A percentile compares a stretch with the other conserved stretches of the same genome.
These are phyloP conservation scores for Clarireedia homoeocarpa DNA, from an alignment of 2,329 filamentous ascomycete species.

Conservation along the genomic window DNA sequence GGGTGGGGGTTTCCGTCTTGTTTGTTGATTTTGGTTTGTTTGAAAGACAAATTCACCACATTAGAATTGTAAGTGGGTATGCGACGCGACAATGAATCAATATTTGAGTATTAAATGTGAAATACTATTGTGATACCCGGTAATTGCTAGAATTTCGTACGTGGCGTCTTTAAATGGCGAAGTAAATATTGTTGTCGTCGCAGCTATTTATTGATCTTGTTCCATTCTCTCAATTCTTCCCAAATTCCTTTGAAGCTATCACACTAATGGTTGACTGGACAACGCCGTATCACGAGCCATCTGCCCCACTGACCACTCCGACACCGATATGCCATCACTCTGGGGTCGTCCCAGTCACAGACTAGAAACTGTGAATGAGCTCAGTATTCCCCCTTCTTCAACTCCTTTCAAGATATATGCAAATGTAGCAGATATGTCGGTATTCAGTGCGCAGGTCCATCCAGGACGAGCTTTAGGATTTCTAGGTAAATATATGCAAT, in stretches of 20 bases:
- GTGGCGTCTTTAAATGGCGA: neutral
- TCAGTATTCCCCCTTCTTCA: neutral
- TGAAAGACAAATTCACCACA: neutral
- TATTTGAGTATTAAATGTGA: neutral
- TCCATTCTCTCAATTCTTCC: neutral
- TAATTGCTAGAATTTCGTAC: no score
- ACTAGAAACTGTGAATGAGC: neutral
- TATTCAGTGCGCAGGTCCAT: constrained; percentile 54
- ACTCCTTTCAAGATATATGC: neutral
- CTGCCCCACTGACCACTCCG: constrained; percentile 3
- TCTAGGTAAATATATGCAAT: constrained; percentile 31
- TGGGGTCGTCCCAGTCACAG: neutral
- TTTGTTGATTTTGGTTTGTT: neutral
- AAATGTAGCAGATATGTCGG: constrained; percentile 31
- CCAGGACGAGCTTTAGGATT: constrained; percentile 52
- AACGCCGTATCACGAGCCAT: neutral
- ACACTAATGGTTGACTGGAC: neutral
- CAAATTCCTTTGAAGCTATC: neutral
- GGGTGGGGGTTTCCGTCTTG: neutral
- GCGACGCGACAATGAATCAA: no score
- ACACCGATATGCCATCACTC: neutral
- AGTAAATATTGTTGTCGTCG: neutral
- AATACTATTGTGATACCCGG: no score
- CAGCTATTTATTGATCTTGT: neutral
- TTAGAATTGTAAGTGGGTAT: no score